Conservation (phyloP, 2,329 filamentous ascomycete genomes). For the Fusarium nodosum region DNA sequence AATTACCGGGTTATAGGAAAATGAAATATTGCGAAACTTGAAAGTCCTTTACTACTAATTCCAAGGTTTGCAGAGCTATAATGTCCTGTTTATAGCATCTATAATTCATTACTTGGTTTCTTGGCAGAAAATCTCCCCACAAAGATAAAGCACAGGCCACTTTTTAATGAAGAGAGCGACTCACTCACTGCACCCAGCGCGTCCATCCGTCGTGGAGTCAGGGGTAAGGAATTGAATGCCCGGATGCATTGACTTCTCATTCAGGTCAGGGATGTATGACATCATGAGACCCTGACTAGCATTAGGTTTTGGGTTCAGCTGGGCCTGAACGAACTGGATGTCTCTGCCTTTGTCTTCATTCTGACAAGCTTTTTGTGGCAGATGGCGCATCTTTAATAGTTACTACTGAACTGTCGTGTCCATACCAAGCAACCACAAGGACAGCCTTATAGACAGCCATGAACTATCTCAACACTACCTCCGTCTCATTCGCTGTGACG, state of each 20-base stretch:
- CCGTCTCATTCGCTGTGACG: constrained; percentile 85
- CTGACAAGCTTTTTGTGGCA: constrained; percentile 10
- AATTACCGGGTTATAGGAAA: background rate
- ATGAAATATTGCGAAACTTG: background rate
- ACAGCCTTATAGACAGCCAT: constrained; percentile 50
- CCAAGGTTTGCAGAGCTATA: constrained; percentile 21
- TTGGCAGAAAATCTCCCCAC: constrained; percentile 39
- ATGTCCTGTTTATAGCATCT: constrained; percentile 10
- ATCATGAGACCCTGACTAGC: constrained; percentile 46
- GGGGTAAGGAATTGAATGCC: constrained; percentile 34
- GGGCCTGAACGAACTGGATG: constrained; percentile 9
- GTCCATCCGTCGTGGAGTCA: constrained; percentile 35
- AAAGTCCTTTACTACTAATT: background rate
- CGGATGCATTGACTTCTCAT: constrained; percentile 19
- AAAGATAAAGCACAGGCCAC: constrained; percentile 40
- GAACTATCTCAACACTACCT: constrained; percentile 79
- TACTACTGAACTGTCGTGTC: constrained; percentile 15
- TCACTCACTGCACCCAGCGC: constrained; percentile 34
- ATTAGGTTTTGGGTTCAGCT: constrained; percentile 38
- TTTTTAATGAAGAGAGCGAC: constrained; percentile 33
- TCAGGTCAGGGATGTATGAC: constrained; percentile 38
- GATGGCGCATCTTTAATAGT: constrained; percentile 31
- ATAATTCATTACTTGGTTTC: constrained; percentile 13
- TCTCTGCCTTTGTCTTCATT: constrained; percentile 11
- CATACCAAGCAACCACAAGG: constrained; percentile 8